These are phyloP conservation scores for Gliomastix tumulicola DNA, from an alignment of 2,329 filamentous ascomycete genomes.

Conservation along the genomic window DNA sequence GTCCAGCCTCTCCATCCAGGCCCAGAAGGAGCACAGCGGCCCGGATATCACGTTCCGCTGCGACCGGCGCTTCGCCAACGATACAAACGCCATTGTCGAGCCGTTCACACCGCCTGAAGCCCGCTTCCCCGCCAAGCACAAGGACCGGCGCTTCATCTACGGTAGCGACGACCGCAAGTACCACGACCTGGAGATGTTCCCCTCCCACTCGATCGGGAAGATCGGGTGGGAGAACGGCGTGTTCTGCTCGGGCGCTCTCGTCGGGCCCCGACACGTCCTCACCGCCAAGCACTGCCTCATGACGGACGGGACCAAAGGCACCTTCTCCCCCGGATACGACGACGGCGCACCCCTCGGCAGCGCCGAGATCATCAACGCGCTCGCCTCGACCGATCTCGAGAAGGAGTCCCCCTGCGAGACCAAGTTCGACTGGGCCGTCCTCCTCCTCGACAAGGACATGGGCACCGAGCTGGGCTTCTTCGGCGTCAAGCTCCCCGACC, in stretches of 20 bases:
- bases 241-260: conserved; percentile 16
- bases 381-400: not conserved
- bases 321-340: conserved; percentile 16
- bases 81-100: not conserved
- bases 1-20: not conserved
- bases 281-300: conserved; percentile 16
- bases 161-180: conserved; percentile 13
- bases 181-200: conserved; percentile 9
- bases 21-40: not conserved
- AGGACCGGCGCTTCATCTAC: conserved; percentile 13
- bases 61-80: conserved; percentile 1
- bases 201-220: conserved; percentile 12
- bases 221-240: conserved; percentile 11
- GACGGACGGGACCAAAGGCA: conserved; percentile 1
- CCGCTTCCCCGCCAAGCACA: conserved; percentile 1
- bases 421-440: conserved; percentile 6
- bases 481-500: conserved; percentile 5
- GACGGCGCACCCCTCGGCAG: conserved; percentile 9
- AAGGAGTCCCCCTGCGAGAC: conserved; percentile 1
- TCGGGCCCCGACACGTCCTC: conserved; percentile 18
- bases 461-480: conserved; percentile 5
- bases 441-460: conserved; percentile 4
- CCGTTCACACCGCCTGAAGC: not conserved
- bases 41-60: not conserved
- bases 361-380: not conserved